These are phyloP conservation scores for Venturia effusa DNA, from an alignment of 2,329 filamentous ascomycete species.

Conservation along the genomic window DNA sequence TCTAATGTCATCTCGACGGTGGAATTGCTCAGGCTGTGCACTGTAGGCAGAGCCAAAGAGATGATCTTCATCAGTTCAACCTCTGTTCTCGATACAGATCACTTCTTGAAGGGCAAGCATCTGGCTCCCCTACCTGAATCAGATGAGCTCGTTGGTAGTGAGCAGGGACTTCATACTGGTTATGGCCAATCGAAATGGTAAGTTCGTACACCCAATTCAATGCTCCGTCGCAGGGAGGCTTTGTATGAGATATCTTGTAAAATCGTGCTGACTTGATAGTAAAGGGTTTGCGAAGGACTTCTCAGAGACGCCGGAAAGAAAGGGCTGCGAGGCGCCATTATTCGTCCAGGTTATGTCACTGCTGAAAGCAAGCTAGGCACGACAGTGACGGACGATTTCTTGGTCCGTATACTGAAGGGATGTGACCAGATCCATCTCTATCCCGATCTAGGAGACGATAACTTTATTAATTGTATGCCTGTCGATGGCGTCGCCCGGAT, in stretches of 20 bases:
- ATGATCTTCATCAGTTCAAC: slow-evolving; percentile 79
- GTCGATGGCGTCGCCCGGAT: slow-evolving; percentile 76
- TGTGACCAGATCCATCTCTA: slow-evolving; percentile 67
- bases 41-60: slow-evolving; percentile 64
- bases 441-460: slow-evolving; percentile 56
- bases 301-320: slow-evolving; percentile 67
- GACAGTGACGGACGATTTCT: slow-evolving; percentile 77
- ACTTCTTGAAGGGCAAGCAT: slow-evolving; percentile 57
- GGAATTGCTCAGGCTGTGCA: slow-evolving; percentile 64
- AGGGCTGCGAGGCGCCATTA: slow-evolving; percentile 63
- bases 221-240: too few relatives aligned
- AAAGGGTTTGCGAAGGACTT: slow-evolving; percentile 50
- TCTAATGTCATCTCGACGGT: slow-evolving; percentile 77
- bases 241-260: neutral
- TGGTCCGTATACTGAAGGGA: slow-evolving; percentile 77
- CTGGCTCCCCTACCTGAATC: slow-evolving; percentile 46
- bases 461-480: slow-evolving; percentile 83
- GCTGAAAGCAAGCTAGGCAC: slow-evolving; percentile 61
- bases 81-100: slow-evolving; percentile 66
- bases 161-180: slow-evolving; percentile 67
- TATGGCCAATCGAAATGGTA: slow-evolving; percentile 87
- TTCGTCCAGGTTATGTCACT: slow-evolving; percentile 77
- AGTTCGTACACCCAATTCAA: neutral
- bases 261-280: neutral
- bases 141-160: slow-evolving; percentile 69